Percentiles rank a stretch among this genome's conserved stretches.
phyloP scores from a whole-genome alignment of 2,329 filamentous ascomycete genomes.

The Cladosporium sp. region DNA sequence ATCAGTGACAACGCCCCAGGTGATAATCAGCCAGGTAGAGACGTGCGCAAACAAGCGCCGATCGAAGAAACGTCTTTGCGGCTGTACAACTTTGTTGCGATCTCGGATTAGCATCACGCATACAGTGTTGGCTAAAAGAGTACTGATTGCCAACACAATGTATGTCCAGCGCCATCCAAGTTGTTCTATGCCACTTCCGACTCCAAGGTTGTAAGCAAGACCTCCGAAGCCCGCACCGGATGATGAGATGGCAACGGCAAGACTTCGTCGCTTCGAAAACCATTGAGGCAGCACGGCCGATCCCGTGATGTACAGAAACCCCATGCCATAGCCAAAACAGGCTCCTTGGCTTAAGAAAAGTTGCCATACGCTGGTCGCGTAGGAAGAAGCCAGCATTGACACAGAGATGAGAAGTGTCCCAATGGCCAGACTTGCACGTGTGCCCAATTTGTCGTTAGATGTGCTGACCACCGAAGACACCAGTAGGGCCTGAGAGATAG shows the following conservation, averaged over 20 bases:
- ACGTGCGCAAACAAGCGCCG: conserved; percentile 15
- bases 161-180: conserved; percentile 27
- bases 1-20: conserved; percentile 21
- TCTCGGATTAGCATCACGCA: conserved; percentile 60
- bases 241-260: conserved; percentile 60
- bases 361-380: conserved; percentile 63
- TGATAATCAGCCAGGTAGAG: conserved; percentile 18
- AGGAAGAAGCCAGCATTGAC: conserved; percentile 63
- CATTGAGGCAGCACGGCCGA: conserved; percentile 64
- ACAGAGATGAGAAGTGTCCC: conserved; percentile 57
- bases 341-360: conserved; percentile 66
- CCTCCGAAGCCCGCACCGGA: conserved; percentile 68
- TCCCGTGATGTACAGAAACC: conserved; percentile 63
- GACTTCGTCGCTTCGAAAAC: conserved; percentile 60
- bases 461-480: conserved; percentile 60
- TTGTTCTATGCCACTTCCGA: conserved; percentile 58
- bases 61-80: conserved; percentile 16
- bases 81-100: conserved; percentile 25
- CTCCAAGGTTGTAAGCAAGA: conserved; percentile 57
- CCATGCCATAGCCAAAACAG: conserved; percentile 67
- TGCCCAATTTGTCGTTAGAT: conserved; percentile 54
- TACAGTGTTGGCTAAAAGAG: conserved; percentile 42
- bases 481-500: conserved; percentile 57
- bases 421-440: conserved; percentile 55
- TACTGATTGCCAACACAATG: no score